Conservation (phyloP, 768 basidiomycete species). For the Boletellus ananas region DNA sequence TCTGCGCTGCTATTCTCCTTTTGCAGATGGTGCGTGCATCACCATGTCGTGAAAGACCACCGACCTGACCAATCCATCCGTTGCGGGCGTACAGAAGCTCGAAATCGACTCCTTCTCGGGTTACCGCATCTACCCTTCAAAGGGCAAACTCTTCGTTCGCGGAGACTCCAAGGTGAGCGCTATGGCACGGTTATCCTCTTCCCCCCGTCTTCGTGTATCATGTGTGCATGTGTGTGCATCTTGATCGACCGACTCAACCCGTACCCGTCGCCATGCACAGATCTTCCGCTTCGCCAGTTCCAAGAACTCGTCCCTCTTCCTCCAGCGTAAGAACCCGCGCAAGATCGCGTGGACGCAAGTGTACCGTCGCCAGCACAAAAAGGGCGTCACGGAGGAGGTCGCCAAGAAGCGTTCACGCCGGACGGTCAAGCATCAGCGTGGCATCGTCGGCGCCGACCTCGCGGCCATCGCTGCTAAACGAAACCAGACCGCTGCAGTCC, state of each 20-base stretch:
- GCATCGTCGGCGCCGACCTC: conserved; percentile 96
- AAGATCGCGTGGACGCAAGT: conserved; percentile 97
- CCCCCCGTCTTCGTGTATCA: background rate
- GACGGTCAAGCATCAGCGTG: conserved; percentile 97
- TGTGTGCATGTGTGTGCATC: too few species aligned
- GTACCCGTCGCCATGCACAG: conserved; percentile 35
- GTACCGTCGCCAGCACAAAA: conserved; percentile 98
- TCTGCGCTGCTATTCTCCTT: background rate
- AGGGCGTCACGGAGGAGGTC: conserved; percentile 98
- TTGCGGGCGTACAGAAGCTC: conserved; percentile 68
- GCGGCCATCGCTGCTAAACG: conserved; percentile 86
- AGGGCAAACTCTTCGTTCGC: conserved; percentile 93
- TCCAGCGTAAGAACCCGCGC: conserved; percentile 99
- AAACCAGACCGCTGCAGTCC: conserved; percentile 84
- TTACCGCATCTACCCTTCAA: conserved; percentile 96
- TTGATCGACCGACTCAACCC: too few species aligned
- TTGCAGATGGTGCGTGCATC: conserved; percentile 25
- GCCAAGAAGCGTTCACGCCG: conserved; percentile 98
- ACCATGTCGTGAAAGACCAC: background rate
- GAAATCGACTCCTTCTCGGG: conserved; percentile 99
- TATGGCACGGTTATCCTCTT: background rate
- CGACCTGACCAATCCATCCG: background rate
- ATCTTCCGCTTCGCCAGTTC: conserved; percentile 93
- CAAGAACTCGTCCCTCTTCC: conserved; percentile 95
- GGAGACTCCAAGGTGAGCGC: conserved; percentile 86